Evolutionary conservation across 257 asterid species (phyloP), one percentile per base, ranked within the genome.

Genomic region (Paraleonurus japonicus): DNA sequence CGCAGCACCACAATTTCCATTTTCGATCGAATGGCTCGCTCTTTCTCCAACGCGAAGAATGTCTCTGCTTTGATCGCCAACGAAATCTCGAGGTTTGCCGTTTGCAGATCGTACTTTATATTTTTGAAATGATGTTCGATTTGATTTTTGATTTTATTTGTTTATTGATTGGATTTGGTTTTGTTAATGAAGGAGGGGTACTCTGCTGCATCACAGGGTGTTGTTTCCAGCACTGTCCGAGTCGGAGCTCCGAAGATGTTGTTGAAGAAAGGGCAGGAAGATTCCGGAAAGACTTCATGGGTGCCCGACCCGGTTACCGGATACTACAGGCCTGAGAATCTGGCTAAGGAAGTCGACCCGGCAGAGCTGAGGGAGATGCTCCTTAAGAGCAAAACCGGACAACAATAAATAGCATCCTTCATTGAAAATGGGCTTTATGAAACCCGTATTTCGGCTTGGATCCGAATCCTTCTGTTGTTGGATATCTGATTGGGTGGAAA

Each of bases 261-360:
- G 86, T 16, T 85, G 75, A 80, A 82, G 84, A 81, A 74, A 62
- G 83, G 76, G 10, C 19, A 79, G 27, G 85, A 84, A 7, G 85
- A 80, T 13, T 3, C 76, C 6, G 64, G 28, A 35, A 77, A 80
- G 78, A 70, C 74, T 12, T 53, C 87, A 20, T 85, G 90, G 94
- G 87, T 77, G 64, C 94, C 94, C 66, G 90, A 87, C 80, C 90
- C 94, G 61, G 81, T 70, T 0, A 87, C 94, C 45, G 94, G 94
- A 0, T 78, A 70, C 61, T 85, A 85, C 72, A 62, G 87, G 10
- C 94, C 90, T 16, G 94, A 83, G 62, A 80, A 65, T n/a, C 68
- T 76, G 55, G 75, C 8, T 3, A 71, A 82, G 23, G 86, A 83
- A 15, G 23, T 78, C 54, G 94, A 83, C 58, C 87, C 90, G 27